These are phyloP conservation scores for Daldinia concentrica DNA, from an alignment of 495 filamentous ascomycete species.

Conservation along the genomic window DNA sequence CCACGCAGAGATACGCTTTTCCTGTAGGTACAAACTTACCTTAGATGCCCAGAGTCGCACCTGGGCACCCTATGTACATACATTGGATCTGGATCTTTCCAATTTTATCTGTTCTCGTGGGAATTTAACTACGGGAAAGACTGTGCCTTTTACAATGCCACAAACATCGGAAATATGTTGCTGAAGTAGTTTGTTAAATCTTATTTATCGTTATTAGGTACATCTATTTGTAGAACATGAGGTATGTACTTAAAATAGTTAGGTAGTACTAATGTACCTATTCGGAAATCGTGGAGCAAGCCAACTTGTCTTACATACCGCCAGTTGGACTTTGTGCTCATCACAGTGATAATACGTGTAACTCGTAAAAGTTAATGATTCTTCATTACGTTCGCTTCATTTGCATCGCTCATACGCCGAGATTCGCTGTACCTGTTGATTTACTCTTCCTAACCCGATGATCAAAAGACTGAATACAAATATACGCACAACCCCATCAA, in stretches of 20 bases:
- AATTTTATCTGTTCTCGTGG: neutral
- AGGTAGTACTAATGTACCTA: neutral
- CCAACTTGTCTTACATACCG: slow-evolving; percentile 10
- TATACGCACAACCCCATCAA: neutral
- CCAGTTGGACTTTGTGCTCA: slow-evolving; percentile 13
- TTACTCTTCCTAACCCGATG: neutral
- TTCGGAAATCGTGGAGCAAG: neutral
- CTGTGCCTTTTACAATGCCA: neutral
- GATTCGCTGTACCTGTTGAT: neutral
- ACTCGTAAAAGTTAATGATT: neutral
- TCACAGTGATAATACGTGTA: slow-evolving; percentile 12
- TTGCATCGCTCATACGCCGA: neutral
- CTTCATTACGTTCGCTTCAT: neutral
- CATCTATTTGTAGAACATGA: neutral
- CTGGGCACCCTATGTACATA: too few relatives aligned
- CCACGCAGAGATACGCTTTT: slow-evolving; percentile 10
- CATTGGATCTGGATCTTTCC: slow-evolving; percentile 4
- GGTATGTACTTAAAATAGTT: neutral
- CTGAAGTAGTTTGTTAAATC: neutral
- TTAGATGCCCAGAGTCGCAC: too few relatives aligned
- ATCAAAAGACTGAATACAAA: neutral
- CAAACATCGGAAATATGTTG: neutral
- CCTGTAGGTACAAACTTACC: too few relatives aligned
- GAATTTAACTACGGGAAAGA: too few relatives aligned
- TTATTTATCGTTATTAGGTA: neutral